A percentile compares a stretch with the other conserved stretches of the same genome.
These are phyloP conservation scores for Steccherinum ochraceum DNA, from an alignment of 768 basidiomycete species.

Conservation along the genomic window DNA sequence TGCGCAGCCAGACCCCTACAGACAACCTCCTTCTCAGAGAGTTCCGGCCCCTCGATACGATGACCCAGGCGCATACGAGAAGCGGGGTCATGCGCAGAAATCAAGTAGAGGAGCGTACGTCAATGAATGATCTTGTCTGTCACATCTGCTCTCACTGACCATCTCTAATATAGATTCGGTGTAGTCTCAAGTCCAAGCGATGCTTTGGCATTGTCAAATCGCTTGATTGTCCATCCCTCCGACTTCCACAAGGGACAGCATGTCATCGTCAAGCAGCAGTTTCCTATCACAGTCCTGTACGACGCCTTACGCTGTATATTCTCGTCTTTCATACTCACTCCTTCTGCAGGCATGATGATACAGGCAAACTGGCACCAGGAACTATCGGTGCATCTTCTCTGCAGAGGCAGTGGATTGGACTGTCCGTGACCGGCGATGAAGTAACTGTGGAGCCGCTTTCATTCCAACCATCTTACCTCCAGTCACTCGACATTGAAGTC, in stretches of 20 bases:
- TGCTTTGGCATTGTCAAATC: conserved; percentile 68
- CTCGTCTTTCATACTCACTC: neutral
- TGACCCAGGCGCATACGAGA: conserved; percentile 24
- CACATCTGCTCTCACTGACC: neutral
- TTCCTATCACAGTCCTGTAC: conserved; percentile 69
- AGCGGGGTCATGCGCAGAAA: conserved; percentile 14
- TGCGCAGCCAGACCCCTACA: neutral
- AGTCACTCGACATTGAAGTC: conserved; percentile 76
- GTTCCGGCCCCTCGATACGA: conserved; percentile 23
- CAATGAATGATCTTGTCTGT: neutral
- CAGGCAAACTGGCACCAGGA: conserved; percentile 61
- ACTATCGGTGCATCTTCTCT: conserved; percentile 68
- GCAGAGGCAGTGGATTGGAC: conserved; percentile 86
- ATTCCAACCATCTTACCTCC: conserved; percentile 51
- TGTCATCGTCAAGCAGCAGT: conserved; percentile 68
- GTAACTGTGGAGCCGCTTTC: conserved; percentile 62
- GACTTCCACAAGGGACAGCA: conserved; percentile 75
- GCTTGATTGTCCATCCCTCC: conserved; percentile 69
- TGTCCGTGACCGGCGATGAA: conserved; percentile 72
- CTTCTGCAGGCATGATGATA: conserved; percentile 64
- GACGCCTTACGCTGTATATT: conserved; percentile 15
- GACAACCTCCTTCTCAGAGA: conserved; percentile 8
- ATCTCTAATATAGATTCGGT: conserved; percentile 15
- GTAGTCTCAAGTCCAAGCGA: conserved; percentile 23
- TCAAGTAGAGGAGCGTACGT: conserved; percentile 16